Conservation (phyloP, 2,329 filamentous ascomycete genomes). For the Claviceps capensis region DNA sequence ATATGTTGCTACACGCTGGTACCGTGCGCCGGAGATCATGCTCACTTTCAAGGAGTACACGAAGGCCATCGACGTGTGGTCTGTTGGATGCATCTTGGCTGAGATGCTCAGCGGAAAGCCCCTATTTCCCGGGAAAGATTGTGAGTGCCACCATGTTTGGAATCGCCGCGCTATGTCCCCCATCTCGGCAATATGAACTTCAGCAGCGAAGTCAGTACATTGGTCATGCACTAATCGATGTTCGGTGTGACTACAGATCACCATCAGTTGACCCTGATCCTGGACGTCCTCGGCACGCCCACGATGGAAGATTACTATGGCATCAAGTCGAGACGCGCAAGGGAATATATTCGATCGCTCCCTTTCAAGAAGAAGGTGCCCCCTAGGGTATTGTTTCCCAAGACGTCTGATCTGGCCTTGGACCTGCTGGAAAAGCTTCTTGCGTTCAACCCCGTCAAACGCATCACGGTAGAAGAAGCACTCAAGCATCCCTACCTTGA, state of each 20-base stretch:
- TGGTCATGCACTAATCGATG: neutral
- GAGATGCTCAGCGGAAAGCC: constrained; percentile 99
- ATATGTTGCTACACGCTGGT: constrained; percentile 99
- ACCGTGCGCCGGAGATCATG: constrained; percentile 98
- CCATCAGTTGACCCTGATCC: constrained; percentile 91
- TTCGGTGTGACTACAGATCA: constrained; percentile 51
- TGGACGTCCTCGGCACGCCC: constrained; percentile 92
- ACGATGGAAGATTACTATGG: constrained; percentile 99
- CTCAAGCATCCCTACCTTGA: constrained; percentile 96
- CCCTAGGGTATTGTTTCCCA: constrained; percentile 92
- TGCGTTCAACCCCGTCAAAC: constrained; percentile 96
- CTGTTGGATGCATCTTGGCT: constrained; percentile 91
- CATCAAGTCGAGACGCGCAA: constrained; percentile 93
- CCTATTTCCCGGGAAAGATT: constrained; percentile 95
- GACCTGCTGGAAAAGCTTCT: constrained; percentile 91
- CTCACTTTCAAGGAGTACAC: constrained; percentile 99
- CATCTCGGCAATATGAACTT: neutral
- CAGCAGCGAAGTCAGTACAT: neutral
- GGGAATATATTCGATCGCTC: constrained; percentile 94
- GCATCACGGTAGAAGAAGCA: constrained; percentile 94
- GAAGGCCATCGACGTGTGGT: constrained; percentile 99
- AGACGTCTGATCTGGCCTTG: constrained; percentile 93
- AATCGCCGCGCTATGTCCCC: neutral
- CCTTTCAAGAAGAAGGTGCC: constrained; percentile 99
- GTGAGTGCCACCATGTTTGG: constrained; percentile 35